Conservation (phyloP, 176 grass and related monocot genomes). For the Oryza meyeriana region DNA sequence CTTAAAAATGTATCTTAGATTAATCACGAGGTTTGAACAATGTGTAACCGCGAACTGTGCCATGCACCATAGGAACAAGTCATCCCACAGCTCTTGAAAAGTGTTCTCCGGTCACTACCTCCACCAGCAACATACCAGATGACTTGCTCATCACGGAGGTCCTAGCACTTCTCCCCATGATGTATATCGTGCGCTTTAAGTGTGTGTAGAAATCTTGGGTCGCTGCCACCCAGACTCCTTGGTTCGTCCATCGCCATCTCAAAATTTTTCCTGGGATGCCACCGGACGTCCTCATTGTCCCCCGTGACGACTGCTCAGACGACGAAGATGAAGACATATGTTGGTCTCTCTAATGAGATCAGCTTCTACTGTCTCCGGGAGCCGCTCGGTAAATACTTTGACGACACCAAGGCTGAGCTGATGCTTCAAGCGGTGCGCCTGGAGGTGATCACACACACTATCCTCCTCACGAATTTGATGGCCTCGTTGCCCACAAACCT, state of each 20-base stretch:
- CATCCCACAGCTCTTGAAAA: too few species aligned
- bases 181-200: background rate
- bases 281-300: background rate
- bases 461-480: constrained; percentile 4
- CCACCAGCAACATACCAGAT: background rate
- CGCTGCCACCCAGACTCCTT: background rate
- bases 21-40: too few species aligned
- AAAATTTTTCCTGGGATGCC: background rate
- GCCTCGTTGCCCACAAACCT: background rate
- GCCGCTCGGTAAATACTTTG: too few species aligned
- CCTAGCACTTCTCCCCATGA: background rate
- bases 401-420: background rate
- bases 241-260: background rate
- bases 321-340: background rate
- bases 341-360: background rate
- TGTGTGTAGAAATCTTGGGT: background rate
- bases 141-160: background rate
- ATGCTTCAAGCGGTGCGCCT: background rate
- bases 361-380: too few species aligned
- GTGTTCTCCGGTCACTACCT: too few species aligned
- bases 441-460: background rate
- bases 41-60: too few species aligned
- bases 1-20: too few species aligned
- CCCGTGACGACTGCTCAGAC: rapidly evolving
- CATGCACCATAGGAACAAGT: too few species aligned